These are phyloP conservation scores for Plasmodium ovale DNA, from an alignment of 169 alveolate species.

Conservation along the genomic window DNA sequence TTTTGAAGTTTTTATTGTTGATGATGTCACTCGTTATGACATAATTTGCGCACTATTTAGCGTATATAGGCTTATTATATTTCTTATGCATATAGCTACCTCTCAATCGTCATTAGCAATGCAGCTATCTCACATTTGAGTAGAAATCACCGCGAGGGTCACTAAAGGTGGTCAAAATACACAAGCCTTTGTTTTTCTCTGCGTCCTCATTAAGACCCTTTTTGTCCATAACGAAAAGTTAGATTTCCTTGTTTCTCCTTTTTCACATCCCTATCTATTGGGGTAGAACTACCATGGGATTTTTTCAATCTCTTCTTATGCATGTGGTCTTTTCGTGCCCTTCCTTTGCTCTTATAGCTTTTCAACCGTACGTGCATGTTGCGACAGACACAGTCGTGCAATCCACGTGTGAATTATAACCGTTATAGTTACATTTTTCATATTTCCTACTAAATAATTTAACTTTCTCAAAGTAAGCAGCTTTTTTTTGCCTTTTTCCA, in stretches of 20 bases:
- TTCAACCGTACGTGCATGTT: not conserved
- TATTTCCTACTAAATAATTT: constrained; percentile 36
- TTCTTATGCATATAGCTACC: constrained; percentile 45
- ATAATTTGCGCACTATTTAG: too few species aligned
- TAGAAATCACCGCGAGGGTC: not conserved
- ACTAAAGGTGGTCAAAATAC: not conserved
- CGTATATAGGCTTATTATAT: constrained; percentile 6
- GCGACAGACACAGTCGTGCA: constrained; percentile 36
- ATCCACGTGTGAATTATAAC: constrained; percentile 32
- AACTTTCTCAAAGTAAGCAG: constrained; percentile 24
- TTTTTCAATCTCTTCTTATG: not conserved
- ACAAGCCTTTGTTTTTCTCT: not conserved
- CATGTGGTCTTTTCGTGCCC: not conserved
- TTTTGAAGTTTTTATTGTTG: constrained; percentile 38
- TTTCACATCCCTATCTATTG: not conserved
- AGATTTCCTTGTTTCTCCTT: not conserved
- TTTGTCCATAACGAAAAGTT: not conserved
- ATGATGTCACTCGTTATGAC: constrained; percentile 20
- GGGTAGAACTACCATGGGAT: not conserved
- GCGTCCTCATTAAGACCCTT: not conserved
- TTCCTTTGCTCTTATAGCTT: not conserved
- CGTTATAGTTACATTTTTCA: constrained; percentile 66
- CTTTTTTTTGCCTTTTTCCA: too few species aligned
- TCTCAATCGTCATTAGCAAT: constrained; percentile 13
- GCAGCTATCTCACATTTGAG: constrained; percentile 21